These are phyloP conservation scores for Ophiostoma quercus DNA, from an alignment of 2,329 filamentous ascomycete species.

Conservation along the genomic window DNA sequence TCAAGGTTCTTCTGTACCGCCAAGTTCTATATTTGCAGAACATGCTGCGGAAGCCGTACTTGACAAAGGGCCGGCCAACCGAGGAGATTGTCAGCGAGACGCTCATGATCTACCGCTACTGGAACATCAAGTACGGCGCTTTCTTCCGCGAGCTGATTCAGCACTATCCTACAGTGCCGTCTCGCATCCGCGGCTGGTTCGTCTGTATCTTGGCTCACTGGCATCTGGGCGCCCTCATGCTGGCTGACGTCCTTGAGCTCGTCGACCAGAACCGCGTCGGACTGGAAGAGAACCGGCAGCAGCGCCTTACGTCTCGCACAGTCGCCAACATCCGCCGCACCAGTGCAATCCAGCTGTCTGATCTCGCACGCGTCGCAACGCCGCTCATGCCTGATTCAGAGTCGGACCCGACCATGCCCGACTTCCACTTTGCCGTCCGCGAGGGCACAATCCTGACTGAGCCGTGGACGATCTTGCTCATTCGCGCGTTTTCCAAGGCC, in stretches of 20 bases:
- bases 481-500: conserved; percentile 49
- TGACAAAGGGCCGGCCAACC: conserved; percentile 35
- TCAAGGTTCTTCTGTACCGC: conserved; percentile 56
- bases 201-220: conserved; percentile 53
- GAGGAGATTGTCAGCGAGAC: conserved; percentile 47
- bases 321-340: conserved; percentile 39
- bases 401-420: conserved; percentile 33
- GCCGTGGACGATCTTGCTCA: conserved; percentile 54
- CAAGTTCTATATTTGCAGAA: conserved; percentile 53
- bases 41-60: conserved; percentile 40
- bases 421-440: conserved; percentile 50
- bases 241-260: conserved; percentile 49
- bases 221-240: conserved; percentile 51
- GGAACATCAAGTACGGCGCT: conserved; percentile 47
- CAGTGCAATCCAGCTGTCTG: conserved; percentile 44
- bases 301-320: conserved; percentile 34
- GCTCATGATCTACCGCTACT: conserved; percentile 49
- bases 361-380: conserved; percentile 45
- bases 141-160: conserved; percentile 50
- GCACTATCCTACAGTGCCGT: conserved; percentile 46
- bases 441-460: conserved; percentile 54
- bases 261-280: conserved; percentile 41
- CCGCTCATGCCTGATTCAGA: conserved; percentile 24
- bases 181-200: conserved; percentile 56
- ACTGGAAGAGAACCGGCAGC: conserved; percentile 29